Evolutionary conservation across 371 early-diverging fungal genomes (phyloP).

Genomic region (Zychaea mexicana): DNA sequence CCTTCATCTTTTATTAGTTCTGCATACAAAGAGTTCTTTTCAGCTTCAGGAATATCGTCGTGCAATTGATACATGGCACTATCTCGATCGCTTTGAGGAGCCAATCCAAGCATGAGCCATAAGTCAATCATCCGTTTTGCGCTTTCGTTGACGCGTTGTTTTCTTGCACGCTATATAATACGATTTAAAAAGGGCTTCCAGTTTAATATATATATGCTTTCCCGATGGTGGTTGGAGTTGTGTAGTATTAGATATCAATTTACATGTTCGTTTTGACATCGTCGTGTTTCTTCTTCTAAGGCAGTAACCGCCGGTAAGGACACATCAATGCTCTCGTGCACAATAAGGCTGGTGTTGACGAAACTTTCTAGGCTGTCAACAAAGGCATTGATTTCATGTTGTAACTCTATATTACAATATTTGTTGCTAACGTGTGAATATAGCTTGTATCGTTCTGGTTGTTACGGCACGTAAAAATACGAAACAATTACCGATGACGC

Average conservation of each 20-base stretch:
- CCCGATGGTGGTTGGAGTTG: too few species aligned
- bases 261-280: conserved; percentile 43
- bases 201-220: neutral
- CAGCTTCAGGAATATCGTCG: conserved; percentile 10
- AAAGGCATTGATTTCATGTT: conserved; percentile 8
- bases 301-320: conserved; percentile 34
- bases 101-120: conserved; percentile 20
- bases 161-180: conserved; percentile 11
- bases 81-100: conserved; percentile 23
- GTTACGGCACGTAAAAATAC: neutral
- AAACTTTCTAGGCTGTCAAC: conserved; percentile 19
- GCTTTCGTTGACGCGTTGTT: conserved; percentile 12
- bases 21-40: conserved; percentile 20
- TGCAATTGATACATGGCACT: conserved; percentile 15
- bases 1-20: conserved; percentile 19
- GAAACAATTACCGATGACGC: conserved; percentile 15
- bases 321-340: conserved; percentile 33
- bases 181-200: neutral
- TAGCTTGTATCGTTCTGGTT: too few species aligned
- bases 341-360: conserved; percentile 29
- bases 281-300: conserved; percentile 41
- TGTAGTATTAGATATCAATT: neutral
- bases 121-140: conserved; percentile 14
- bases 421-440: neutral
- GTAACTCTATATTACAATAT: conserved; percentile 3